A percentile compares a stretch with the other conserved stretches of the same genome.
phyloP scores from a whole-genome alignment of 306 rosid species.

The Vigna trinervia region DNA sequence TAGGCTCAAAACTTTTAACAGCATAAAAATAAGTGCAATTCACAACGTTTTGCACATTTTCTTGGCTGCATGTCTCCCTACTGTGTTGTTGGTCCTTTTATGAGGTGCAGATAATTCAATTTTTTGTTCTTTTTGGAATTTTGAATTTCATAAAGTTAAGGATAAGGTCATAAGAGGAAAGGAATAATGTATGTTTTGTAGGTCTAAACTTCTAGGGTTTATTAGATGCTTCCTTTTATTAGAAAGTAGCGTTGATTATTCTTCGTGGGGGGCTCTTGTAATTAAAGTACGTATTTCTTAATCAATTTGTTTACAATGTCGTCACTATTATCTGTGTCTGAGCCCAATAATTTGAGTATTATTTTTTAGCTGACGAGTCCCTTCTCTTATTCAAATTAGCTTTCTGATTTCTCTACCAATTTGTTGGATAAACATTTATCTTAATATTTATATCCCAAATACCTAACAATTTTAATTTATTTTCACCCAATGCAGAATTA shows the following conservation, averaged over 20 bases:
- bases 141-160: constrained; percentile 43
- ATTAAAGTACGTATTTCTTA: constrained; percentile 45
- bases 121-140: constrained; percentile 35
- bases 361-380: too few relatives aligned
- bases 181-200: constrained; percentile 38
- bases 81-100: constrained; percentile 56
- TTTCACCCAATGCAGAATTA: not conserved
- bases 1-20: constrained; percentile 52
- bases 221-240: constrained; percentile 39
- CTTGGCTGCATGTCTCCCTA: constrained; percentile 53
- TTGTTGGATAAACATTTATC: not conserved
- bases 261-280: constrained; percentile 42
- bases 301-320: constrained; percentile 33
- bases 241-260: constrained; percentile 50
- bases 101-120: constrained; percentile 51
- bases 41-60: constrained; percentile 49
- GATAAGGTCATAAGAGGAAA: constrained; percentile 42
- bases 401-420: too few relatives aligned
- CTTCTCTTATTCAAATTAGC: too few relatives aligned
- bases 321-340: too few relatives aligned
- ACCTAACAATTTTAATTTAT: not conserved
- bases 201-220: constrained; percentile 45
- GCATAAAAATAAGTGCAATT: constrained; percentile 51
- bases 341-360: too few relatives aligned
- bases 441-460: not conserved